phyloP scores from a whole-genome alignment of 208 protist genomes.

The Herpetomonas tarakana region DNA sequence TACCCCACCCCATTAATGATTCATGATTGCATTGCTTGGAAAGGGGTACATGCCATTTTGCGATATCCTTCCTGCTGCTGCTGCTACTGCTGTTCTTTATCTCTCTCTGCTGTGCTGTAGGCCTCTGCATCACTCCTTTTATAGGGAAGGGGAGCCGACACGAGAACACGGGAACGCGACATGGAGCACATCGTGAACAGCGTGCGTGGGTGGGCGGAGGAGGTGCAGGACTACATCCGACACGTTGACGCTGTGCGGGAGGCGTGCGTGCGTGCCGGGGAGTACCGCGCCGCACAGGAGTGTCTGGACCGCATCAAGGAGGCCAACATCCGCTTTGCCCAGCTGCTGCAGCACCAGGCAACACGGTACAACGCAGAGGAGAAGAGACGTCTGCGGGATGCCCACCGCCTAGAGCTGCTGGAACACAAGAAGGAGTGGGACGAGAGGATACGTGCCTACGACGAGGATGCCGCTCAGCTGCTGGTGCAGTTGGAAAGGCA shows the following conservation, averaged over 20 bases:
- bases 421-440: conserved; percentile 36
- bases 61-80: too few species aligned
- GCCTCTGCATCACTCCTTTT: too few species aligned
- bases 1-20: too few species aligned
- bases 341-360: conserved; percentile 25
- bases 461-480: conserved; percentile 25
- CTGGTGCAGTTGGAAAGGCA: conserved; percentile 23
- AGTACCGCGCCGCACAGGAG: conserved; percentile 30
- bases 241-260: conserved; percentile 42
- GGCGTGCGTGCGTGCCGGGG: conserved; percentile 33
- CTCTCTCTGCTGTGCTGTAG: too few species aligned
- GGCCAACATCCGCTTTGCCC: conserved; percentile 35
- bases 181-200: conserved; percentile 2
- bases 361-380: conserved; percentile 17
- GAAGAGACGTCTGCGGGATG: conserved; percentile 20
- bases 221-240: conserved; percentile 31
- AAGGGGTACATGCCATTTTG: too few species aligned
- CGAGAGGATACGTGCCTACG: conserved; percentile 28
- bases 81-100: too few species aligned
- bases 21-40: too few species aligned
- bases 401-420: conserved; percentile 34
- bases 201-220: conserved; percentile 23
- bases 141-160: too few species aligned
- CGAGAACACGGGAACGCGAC: too few species aligned
- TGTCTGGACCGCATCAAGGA: conserved; percentile 55